Evolutionary conservation across 2,329 filamentous ascomycete genomes (phyloP), one percentile per base, ranked within the genome.

Genomic region (Xylariaceae sp.): DNA sequence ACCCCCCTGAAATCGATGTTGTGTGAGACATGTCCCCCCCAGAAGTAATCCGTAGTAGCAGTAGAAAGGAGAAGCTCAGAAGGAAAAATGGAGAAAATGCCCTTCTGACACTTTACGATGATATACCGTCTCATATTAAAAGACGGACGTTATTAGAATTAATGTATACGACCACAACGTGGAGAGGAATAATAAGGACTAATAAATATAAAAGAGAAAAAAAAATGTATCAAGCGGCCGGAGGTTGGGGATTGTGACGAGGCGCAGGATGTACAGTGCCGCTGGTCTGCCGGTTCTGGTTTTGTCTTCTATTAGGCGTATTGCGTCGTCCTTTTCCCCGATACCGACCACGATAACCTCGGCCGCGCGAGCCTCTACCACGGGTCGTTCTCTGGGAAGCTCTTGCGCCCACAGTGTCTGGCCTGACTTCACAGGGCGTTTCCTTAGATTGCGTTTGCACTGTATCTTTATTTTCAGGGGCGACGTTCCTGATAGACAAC

Each of bases 251-350:
- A 42, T 53, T 17, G 4, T 50, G 45, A 44, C 44, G 47, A 7
- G 57, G 44, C 10, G 42, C 2, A 13, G 48, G 37, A n/a, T 53
- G 53, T 8, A 47, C 45, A 44, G 45, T 18, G 44, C 47, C 50
- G 37, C 44, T 53, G 9, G 48, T 55, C 30, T 50, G 52, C 42
- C 53, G 61, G 44, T 56, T 61, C 15, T 65, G 62, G 34, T 52
- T 62, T 35, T 57, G 55, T 54, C 58, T 66, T 8, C 61, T 51
- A 37, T 60, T 64, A 37, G 66, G 63, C 35, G 60, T 47, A 39
- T 68, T 66, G 18, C 63, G 65, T 52, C 67, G 67, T n/a, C 66
- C 65, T 57, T 61, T 65, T 23, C 68, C 66, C 48, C 68, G 68
- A 57, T 65, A 66, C 45, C 66, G 66, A 34, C 67, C 65, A 42